Base-by-base conservation (phyloP, 768 basidiomycete species). In the Clathrus columnatus region DNA sequence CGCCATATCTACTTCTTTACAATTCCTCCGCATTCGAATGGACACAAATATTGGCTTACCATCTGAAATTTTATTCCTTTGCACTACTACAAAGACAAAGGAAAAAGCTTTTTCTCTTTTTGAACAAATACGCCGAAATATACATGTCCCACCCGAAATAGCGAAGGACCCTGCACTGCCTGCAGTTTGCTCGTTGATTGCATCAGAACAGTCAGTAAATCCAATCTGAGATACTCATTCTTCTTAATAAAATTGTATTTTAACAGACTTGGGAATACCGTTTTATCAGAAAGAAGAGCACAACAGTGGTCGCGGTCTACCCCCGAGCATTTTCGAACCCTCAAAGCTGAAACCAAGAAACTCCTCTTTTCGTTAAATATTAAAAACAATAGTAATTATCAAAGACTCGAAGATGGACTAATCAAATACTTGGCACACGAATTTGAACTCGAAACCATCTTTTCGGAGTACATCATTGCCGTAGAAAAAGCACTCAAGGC, bases 61-160 rank as follows among this genome's bases (percentile, higher is more conserved):
- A n/a, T 47, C 54, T 27, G 54, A 55, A 55, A 55, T 55, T 10
- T 1, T 48, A 23, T 14, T 55, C 32, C 54, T 55, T n/a, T 55
- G 54, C 44, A 55, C 54, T 26, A 46, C 54, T 17, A 16, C 54
- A 18, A 45, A 55, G 17, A 55, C 54, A 18, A 55, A 47, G 26
- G 54, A 55, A 20, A 26, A 55, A 29, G 54, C 54, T 21, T 44
- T 48, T 26, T 4, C 30, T 18, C 54, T 55, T 55, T 30, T 47
- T 29, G 45, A 55, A 6, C 48, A 47, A 20, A 55, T 55, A 17
- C 54, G 45, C 4, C 21, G 23, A 28, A 27, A 27, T 30, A 27
- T 29, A 17, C 29, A 10, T 32, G 18, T 46, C 17, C 16, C 10
- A 27, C 7, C 8, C 21, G 27, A 32, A 14, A 45, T 55, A 14